phyloP scores from a whole-genome alignment of 495 filamentous ascomycete genomes.

The Lepidopterella palustris region DNA sequence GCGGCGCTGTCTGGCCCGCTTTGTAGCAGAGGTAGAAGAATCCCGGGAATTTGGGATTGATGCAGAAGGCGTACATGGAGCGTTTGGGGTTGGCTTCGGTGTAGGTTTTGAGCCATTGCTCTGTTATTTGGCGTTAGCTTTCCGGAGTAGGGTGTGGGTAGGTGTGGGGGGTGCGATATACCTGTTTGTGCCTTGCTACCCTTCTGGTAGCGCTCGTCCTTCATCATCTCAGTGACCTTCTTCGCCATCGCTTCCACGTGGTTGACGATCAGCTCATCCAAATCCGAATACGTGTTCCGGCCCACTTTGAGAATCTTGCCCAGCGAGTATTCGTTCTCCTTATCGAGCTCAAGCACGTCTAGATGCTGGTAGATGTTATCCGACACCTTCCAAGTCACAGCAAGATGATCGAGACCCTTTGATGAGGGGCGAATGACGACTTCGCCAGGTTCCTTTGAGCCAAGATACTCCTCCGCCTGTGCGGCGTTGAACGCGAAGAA shows the following conservation, averaged over 20 bases:
- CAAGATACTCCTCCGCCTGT: constrained; percentile 90
- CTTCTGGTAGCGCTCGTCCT: constrained; percentile 83
- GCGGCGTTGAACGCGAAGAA: constrained; percentile 88
- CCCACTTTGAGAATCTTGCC: constrained; percentile 77
- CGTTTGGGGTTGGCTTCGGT: constrained; percentile 92
- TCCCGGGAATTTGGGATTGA: constrained; percentile 83
- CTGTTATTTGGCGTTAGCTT: constrained; percentile 42
- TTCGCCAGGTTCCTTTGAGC: constrained; percentile 75
- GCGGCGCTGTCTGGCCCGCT: constrained; percentile 62
- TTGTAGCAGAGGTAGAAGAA: constrained; percentile 97
- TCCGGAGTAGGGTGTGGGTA: not conserved
- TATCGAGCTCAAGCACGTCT: constrained; percentile 92
- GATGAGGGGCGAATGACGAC: constrained; percentile 92
- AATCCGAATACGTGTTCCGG: constrained; percentile 85
- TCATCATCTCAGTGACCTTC: constrained; percentile 94
- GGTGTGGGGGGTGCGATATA: constrained; percentile 50
- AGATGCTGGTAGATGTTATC: constrained; percentile 94
- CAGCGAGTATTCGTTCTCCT: constrained; percentile 91
- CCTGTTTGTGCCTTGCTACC: constrained; percentile 75
- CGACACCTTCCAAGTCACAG: constrained; percentile 96
- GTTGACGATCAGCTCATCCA: constrained; percentile 94
- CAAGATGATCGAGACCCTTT: constrained; percentile 88
- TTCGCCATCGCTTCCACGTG: constrained; percentile 96
- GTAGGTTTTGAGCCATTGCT: constrained; percentile 92
- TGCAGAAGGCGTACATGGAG: constrained; percentile 89